Percentiles rank a stretch among this genome's conserved stretches.
Evolutionary conservation across 1,139 yeast species (phyloP).

Genomic region (Blastobotrys ciferrii): DNA sequence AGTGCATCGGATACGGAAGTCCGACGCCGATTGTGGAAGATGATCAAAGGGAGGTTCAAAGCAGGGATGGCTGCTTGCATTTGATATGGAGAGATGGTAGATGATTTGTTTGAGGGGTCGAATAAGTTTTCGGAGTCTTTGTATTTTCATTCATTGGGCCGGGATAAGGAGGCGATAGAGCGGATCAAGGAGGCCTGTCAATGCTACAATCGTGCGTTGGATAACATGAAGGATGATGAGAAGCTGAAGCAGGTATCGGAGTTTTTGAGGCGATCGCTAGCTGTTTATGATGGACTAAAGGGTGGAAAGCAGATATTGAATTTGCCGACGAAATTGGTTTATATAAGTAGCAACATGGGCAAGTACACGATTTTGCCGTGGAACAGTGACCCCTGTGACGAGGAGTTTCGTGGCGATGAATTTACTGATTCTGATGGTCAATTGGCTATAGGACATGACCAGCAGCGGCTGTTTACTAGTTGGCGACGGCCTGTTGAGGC

Average conservation of each 20-base stretch:
- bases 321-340: conserved; percentile 25
- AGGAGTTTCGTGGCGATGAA: conserved; percentile 10
- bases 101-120: conserved; percentile 4
- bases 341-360: conserved; percentile 28
- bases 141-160: conserved; percentile 28
- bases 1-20: not conserved
- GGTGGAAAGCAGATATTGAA: conserved; percentile 18
- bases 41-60: not conserved
- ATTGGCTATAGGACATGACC: conserved; percentile 23
- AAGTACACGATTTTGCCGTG: conserved; percentile 29
- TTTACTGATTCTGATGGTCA: conserved; percentile 25
- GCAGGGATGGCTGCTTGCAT: not conserved
- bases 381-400: conserved; percentile 25
- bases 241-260: conserved; percentile 2
- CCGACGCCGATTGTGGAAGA: not conserved
- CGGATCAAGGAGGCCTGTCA: conserved; percentile 18
- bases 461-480: conserved; percentile 21
- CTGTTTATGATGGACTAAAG: conserved; percentile 24
- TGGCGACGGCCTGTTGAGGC: conserved; percentile 31
- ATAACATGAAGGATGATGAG: conserved; percentile 7
- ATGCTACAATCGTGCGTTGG: conserved; percentile 10
- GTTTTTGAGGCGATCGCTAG: conserved; percentile 12
- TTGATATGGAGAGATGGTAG: not conserved
- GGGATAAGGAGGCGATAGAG: conserved; percentile 24
- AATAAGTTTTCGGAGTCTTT: conserved; percentile 19